Percentiles rank a stretch among this genome's conserved stretches.
Evolutionary conservation across 1,139 yeast species (phyloP).

Genomic region (Blastobotrys raffinosifermentans): DNA sequence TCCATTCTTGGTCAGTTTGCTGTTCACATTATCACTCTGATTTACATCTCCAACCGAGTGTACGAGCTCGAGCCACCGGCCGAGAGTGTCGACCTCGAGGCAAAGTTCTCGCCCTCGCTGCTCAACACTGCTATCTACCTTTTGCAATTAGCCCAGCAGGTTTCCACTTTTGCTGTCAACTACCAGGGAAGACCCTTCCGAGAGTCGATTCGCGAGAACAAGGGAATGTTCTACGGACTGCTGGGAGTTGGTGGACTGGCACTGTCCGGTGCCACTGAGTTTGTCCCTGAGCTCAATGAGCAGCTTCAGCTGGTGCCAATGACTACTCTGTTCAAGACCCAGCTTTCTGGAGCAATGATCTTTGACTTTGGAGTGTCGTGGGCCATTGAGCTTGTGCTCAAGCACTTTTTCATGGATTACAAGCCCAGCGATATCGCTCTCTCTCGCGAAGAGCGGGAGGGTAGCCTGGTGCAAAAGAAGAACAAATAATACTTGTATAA

Average conservation of each 20-base stretch:
- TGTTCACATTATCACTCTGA: slow-evolving; percentile 74
- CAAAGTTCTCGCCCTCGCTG: slow-evolving; percentile 79
- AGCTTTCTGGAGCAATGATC: slow-evolving; percentile 66
- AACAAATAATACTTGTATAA: slow-evolving; percentile 22
- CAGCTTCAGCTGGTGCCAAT: slow-evolving; percentile 89
- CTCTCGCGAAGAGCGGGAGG: slow-evolving; percentile 29
- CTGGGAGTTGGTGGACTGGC: slow-evolving; percentile 88
- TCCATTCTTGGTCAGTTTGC: slow-evolving; percentile 96
- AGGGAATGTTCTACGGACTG: slow-evolving; percentile 95
- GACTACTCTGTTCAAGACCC: slow-evolving; percentile 65
- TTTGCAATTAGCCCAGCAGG: slow-evolving; percentile 92
- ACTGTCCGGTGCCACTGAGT: slow-evolving; percentile 87
- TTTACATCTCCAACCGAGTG: slow-evolving; percentile 77
- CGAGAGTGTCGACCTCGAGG: slow-evolving; percentile 83
- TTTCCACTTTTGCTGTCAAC: slow-evolving; percentile 95
- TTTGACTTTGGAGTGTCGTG: slow-evolving; percentile 74
- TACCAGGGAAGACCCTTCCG: slow-evolving; percentile 97
- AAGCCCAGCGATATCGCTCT: slow-evolving; percentile 87
- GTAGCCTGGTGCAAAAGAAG: slow-evolving; percentile 28
- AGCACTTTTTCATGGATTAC: slow-evolving; percentile 81
- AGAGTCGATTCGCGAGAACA: slow-evolving; percentile 82
- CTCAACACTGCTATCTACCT: slow-evolving; percentile 95
- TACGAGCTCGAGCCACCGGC: slow-evolving; percentile 88
- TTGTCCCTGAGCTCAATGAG: slow-evolving; percentile 88
- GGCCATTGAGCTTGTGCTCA: slow-evolving; percentile 74